Evolutionary conservation across 2,329 filamentous ascomycete genomes (phyloP).

Genomic region (Magnaporthiopsis rhizophila): DNA sequence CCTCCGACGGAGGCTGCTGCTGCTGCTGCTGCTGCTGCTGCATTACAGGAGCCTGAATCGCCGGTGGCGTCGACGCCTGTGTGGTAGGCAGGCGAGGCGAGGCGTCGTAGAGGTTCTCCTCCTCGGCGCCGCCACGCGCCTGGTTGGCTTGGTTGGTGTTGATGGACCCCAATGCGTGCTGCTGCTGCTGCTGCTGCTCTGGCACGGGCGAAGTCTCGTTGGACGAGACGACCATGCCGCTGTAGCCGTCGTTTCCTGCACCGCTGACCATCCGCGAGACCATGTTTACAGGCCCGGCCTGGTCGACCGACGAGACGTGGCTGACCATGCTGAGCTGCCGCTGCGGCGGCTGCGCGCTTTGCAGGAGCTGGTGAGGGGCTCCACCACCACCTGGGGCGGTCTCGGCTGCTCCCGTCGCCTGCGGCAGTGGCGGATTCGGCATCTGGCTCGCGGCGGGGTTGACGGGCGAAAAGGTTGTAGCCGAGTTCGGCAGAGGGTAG

Average conservation of each 20-base stretch:
- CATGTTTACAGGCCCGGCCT: not conserved
- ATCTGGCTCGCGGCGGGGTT: conserved; percentile 12
- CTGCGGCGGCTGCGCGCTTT: conserved; percentile 13
- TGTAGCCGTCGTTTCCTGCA: not conserved
- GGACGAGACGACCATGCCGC: conserved; percentile 2
- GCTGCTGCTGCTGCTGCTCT: conserved; percentile 4
- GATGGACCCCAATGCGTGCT: conserved; percentile 5
- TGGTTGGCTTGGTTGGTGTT: conserved; percentile 13
- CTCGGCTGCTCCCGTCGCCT: not conserved
- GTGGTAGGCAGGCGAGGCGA: conserved; percentile 3
- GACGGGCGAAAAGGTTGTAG: conserved; percentile 13
- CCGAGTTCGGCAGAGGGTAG: conserved; percentile 14
- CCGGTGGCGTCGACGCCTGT: not conserved
- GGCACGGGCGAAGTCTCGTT: conserved; percentile 1
- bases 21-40: not conserved
- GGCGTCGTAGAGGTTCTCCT: conserved; percentile 28
- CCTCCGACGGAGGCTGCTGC: not conserved
- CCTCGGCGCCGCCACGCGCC: conserved; percentile 12
- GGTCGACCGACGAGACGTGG: conserved; percentile 18
- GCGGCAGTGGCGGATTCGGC: conserved; percentile 11
- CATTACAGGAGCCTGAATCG: not conserved
- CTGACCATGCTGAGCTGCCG: conserved; percentile 20
- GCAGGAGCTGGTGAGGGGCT: not conserved
- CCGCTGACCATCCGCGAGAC: conserved; percentile 5
- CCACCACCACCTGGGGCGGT: not conserved